phyloP scores from a whole-genome alignment of 352 stramenopile species.

The Pythium aphanidermatum region DNA sequence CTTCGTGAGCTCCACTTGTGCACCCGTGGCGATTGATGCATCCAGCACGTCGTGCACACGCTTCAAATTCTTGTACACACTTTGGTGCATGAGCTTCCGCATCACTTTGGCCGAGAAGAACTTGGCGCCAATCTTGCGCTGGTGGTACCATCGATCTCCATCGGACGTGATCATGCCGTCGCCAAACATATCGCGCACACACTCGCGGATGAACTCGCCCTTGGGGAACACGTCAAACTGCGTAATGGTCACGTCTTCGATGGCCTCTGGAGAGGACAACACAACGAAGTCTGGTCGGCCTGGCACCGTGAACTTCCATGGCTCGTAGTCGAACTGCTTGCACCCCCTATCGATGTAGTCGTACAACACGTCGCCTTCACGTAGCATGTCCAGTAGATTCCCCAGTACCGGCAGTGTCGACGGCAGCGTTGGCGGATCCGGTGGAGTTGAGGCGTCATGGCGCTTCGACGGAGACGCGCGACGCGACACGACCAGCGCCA shows the following conservation, averaged over 20 bases:
- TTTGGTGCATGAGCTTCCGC: slow-evolving; percentile 16
- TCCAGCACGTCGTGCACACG: slow-evolving; percentile 16
- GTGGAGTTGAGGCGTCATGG: too few relatives aligned
- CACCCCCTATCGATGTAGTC: too few relatives aligned
- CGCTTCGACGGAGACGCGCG: too few relatives aligned
- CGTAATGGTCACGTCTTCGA: slow-evolving; percentile 31
- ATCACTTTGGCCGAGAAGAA: slow-evolving; percentile 29
- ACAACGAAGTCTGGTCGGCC: slow-evolving; percentile 19
- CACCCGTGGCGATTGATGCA: neutral
- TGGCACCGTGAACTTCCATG: slow-evolving; percentile 19
- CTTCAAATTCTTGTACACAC: slow-evolving; percentile 3
- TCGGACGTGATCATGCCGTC: slow-evolving; percentile 21
- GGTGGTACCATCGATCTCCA: slow-evolving; percentile 26
- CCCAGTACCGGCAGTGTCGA: too few relatives aligned
- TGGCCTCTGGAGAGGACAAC: slow-evolving; percentile 14
- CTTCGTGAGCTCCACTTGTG: slow-evolving; percentile 18
- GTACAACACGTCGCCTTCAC: too few relatives aligned
- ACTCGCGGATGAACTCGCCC: slow-evolving; percentile 17
- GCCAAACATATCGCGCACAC: slow-evolving; percentile 20
- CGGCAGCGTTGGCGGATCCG: too few relatives aligned
- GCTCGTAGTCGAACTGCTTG: slow-evolving; percentile 17
- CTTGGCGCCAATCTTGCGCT: slow-evolving; percentile 25
- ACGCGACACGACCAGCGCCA: too few relatives aligned
- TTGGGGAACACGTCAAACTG: slow-evolving; percentile 34
- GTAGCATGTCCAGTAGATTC: too few relatives aligned